Percentiles rank a stretch among this genome's conserved stretches.
These are phyloP conservation scores for Boeremia lycopersici DNA, from an alignment of 2,329 filamentous ascomycete genomes.

Conservation along the genomic window DNA sequence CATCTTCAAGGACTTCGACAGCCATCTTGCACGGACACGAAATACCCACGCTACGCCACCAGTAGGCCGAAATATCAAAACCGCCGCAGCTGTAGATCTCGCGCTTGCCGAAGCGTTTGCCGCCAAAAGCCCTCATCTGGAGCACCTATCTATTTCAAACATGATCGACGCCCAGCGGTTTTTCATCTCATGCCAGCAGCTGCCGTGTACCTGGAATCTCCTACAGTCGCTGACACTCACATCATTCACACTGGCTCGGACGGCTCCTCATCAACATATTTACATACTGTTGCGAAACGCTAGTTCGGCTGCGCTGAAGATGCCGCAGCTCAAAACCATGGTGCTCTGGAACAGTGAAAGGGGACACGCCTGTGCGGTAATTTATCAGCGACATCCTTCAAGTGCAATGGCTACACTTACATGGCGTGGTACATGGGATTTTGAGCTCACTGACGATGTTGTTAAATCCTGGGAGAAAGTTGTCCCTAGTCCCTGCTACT, in stretches of 20 bases:
- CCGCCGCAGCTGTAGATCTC: constrained; percentile 23
- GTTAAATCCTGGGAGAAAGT: constrained; percentile 26
- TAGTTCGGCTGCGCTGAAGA: constrained; percentile 27
- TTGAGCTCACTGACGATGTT: constrained; percentile 26
- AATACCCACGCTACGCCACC: constrained; percentile 22
- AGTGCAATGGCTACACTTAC: constrained; percentile 26
- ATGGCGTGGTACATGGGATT: constrained; percentile 28
- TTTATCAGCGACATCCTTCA: constrained; percentile 26
- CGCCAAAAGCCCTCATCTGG: constrained; percentile 27
- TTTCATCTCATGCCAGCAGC: constrained; percentile 28
- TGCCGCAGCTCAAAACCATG: constrained; percentile 29
- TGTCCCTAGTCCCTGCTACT: constrained; percentile 22
- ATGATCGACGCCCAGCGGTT: constrained; percentile 30
- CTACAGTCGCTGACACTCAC: constrained; percentile 28
- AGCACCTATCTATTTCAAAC: constrained; percentile 29
- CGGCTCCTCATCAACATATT: constrained; percentile 21
- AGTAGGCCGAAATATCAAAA: constrained; percentile 21
- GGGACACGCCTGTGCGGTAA: constrained; percentile 26
- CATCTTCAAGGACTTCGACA: constrained; percentile 29
- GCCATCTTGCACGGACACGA: constrained; percentile 25
- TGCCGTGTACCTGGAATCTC: constrained; percentile 29
- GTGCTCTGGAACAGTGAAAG: constrained; percentile 30
- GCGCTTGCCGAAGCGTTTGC: constrained; percentile 24
- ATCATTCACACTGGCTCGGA: constrained; percentile 26
- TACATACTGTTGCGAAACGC: constrained; percentile 27